These are phyloP conservation scores for Lentinula edodes DNA, from an alignment of 768 basidiomycete genomes.

Conservation along the genomic window DNA sequence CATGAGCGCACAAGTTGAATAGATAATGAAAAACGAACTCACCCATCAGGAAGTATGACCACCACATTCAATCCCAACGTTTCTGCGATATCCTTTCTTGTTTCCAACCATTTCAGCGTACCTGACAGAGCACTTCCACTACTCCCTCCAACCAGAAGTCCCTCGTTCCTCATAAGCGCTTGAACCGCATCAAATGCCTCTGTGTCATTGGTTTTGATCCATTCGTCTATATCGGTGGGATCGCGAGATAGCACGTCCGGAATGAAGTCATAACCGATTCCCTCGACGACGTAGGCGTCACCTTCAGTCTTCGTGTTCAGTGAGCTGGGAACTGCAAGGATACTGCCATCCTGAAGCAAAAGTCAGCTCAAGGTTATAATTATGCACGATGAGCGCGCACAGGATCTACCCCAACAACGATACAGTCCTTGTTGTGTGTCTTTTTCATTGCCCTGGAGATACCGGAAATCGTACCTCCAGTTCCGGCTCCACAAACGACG, in stretches of 20 bases:
- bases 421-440: conserved; percentile 63
- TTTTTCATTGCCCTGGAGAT: conserved; percentile 76
- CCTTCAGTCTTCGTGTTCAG: conserved; percentile 54
- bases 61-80: conserved; percentile 83
- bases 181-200: conserved; percentile 76
- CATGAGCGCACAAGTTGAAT: background rate
- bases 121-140: conserved; percentile 84
- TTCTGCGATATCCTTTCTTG: conserved; percentile 52
- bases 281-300: conserved; percentile 74
- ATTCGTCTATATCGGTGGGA: conserved; percentile 53
- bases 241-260: conserved; percentile 80
- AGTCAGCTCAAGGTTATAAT: conserved; percentile 6
- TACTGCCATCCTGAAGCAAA: conserved; percentile 68
- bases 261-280: conserved; percentile 95
- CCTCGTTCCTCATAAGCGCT: conserved; percentile 76
- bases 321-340: conserved; percentile 67
- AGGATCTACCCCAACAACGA: conserved; percentile 88
- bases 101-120: conserved; percentile 72
- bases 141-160: conserved; percentile 89
- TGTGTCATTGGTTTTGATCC: conserved; percentile 83
- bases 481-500: conserved; percentile 84
- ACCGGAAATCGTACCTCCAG: conserved; percentile 94
- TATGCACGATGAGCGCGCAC: conserved; percentile 36
- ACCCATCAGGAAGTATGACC: conserved; percentile 88
- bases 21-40: conserved; percentile 20